A percentile compares a stretch with the other conserved stretches of the same genome.
Evolutionary conservation across 2,329 filamentous ascomycete genomes (phyloP).

Genomic region (Verticillium albo-atrum): DNA sequence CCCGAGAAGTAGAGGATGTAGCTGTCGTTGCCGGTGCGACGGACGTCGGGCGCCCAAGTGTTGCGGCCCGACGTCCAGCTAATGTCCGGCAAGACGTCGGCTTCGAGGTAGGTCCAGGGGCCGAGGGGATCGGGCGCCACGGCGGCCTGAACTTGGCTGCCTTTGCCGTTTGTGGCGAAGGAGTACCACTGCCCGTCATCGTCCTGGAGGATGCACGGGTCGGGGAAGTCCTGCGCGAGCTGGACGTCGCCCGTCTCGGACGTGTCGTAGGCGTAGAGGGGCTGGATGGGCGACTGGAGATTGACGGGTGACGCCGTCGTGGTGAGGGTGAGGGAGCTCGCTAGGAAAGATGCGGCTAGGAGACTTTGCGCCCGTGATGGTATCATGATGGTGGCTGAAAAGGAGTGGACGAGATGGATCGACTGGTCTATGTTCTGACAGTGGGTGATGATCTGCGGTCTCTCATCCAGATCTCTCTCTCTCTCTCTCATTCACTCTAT

Average conservation of each 20-base stretch:
- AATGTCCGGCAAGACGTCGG: conserved; percentile 51
- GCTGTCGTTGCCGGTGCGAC: conserved; percentile 39
- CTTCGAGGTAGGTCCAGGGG: conserved; percentile 41
- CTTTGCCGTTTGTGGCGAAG: conserved; percentile 50
- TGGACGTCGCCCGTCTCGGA: conserved; percentile 1
- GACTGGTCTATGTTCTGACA: not conserved
- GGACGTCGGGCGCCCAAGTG: conserved; percentile 60
- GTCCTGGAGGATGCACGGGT: conserved; percentile 46
- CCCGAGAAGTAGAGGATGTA: conserved; percentile 60
- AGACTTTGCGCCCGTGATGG: conserved; percentile 4
- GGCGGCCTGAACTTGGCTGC: conserved; percentile 49
- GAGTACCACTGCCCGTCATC: conserved; percentile 49
- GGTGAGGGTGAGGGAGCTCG: conserved; percentile 2
- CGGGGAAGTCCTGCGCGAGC: conserved; percentile 44
- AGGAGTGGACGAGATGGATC: not conserved
- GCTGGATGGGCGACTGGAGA: not conserved
- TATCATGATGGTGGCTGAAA: not conserved
- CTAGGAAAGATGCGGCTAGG: conserved; percentile 1
- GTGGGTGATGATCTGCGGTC: not conserved
- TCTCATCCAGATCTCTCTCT: not conserved
- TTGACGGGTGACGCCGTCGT: not conserved
- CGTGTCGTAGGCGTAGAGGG: conserved; percentile 7
- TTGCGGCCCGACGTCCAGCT: conserved; percentile 49
- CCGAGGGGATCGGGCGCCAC: conserved; percentile 40
- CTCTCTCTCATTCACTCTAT: too few relatives aligned